A percentile compares a stretch with the other conserved stretches of the same genome.
phyloP scores from a whole-genome alignment of 1,284 basidiomycete species.

The Athelia psychrophila region DNA sequence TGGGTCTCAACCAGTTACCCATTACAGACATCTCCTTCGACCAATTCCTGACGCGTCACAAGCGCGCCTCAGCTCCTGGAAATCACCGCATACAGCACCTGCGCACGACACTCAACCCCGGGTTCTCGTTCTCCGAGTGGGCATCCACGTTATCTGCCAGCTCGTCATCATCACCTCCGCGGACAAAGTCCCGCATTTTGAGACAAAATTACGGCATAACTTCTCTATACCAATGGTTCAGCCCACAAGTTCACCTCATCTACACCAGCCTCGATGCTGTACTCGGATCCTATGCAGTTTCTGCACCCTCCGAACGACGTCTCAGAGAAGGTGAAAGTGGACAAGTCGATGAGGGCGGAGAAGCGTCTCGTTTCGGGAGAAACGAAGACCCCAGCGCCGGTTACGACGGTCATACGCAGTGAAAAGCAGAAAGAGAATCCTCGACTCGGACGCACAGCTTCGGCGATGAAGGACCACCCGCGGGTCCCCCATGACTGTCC shows the following conservation, averaged over 20 bases:
- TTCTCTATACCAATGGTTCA: background rate
- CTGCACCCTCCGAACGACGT: background rate
- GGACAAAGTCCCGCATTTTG: background rate
- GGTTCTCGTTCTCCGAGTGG: background rate
- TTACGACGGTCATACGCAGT: background rate
- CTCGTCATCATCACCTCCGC: background rate
- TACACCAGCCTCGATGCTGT: background rate
- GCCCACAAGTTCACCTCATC: background rate
- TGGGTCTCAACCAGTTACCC: too few relatives aligned
- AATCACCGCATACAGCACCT: background rate
- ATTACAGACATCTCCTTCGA: background rate
- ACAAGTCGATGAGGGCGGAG: background rate
- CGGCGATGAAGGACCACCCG: background rate
- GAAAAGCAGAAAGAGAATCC: background rate
- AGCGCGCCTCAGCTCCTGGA: background rate
- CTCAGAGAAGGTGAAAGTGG: background rate
- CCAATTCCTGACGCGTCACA: background rate
- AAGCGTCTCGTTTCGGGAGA: background rate
- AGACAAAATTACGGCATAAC: background rate
- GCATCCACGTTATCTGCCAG: background rate
- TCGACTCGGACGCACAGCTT: background rate
- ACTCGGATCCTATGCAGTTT: background rate
- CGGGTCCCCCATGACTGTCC: background rate
- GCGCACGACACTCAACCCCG: background rate
- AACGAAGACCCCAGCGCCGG: background rate